These are phyloP conservation scores for Gentiana macrophylla DNA, from an alignment of 257 asterid genomes.

Conservation along the genomic window DNA sequence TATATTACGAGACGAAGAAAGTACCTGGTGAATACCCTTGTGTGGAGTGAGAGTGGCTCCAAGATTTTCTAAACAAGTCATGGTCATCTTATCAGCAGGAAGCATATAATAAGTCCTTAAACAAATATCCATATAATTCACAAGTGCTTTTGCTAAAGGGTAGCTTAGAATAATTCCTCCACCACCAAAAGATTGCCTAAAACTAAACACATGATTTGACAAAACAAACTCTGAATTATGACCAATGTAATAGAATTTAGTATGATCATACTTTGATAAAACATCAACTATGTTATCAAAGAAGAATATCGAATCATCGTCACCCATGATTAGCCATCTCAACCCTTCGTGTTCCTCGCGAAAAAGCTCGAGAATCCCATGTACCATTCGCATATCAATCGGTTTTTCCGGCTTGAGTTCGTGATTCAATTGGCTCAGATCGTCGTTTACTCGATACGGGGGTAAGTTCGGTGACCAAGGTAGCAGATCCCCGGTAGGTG, in stretches of 20 bases:
- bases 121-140: constrained; percentile 32
- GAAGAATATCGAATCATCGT: constrained; percentile 61
- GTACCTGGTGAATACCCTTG: constrained; percentile 55
- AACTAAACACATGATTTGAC: constrained; percentile 38
- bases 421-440: constrained; percentile 15
- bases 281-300: constrained; percentile 49
- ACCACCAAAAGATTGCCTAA: constrained; percentile 60
- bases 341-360: constrained; percentile 27
- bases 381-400: constrained; percentile 24
- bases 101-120: constrained; percentile 23
- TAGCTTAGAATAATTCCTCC: constrained; percentile 54
- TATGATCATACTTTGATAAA: constrained; percentile 35
- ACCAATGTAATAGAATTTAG: constrained; percentile 34
- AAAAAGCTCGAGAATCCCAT: constrained; percentile 47
- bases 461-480: constrained; percentile 59
- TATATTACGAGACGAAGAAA: no score
- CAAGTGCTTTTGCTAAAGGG: constrained; percentile 47
- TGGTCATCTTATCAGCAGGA: constrained; percentile 39
- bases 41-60: constrained; percentile 49
- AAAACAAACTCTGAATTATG: constrained; percentile 37
- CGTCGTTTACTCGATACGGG: constrained; percentile 32
- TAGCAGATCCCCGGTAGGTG: constrained; percentile 28
- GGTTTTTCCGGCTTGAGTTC: constrained; percentile 15
- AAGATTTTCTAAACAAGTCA: constrained; percentile 46
- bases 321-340: constrained; percentile 69